Conservation (phyloP, 1,284 basidiomycete species). For the Taiwanofungus camphoratus region DNA sequence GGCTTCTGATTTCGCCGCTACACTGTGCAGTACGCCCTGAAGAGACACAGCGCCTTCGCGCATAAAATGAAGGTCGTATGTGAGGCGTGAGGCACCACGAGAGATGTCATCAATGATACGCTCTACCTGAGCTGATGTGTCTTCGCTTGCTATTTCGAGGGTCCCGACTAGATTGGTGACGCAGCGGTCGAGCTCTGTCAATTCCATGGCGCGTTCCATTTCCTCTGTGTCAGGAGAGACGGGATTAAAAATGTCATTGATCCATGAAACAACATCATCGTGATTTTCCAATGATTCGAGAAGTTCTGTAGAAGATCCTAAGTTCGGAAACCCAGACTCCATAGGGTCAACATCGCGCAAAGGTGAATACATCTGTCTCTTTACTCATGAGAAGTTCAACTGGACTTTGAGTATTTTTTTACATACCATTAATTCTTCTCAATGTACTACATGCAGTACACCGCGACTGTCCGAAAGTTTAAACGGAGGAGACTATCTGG, state of each 20-base stretch:
- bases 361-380: too few relatives aligned
- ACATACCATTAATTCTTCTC: too few relatives aligned
- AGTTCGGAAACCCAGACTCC: too few relatives aligned
- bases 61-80: constrained; percentile 94
- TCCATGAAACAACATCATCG: constrained; percentile 57
- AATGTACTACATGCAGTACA: too few relatives aligned
- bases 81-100: constrained; percentile 79
- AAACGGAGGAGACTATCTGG: too few relatives aligned
- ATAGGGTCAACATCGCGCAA: too few relatives aligned
- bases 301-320: too few relatives aligned
- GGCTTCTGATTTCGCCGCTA: constrained; percentile 46
- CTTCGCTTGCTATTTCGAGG: constrained; percentile 80
- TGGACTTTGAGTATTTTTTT: too few relatives aligned
- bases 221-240: constrained; percentile 15
- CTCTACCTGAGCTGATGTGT: constrained; percentile 81
- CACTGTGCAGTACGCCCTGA: constrained; percentile 53
- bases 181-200: constrained; percentile 68
- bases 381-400: too few relatives aligned
- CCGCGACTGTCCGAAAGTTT: too few relatives aligned
- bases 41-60: constrained; percentile 81
- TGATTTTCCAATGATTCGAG: constrained; percentile 30
- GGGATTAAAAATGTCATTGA: constrained; percentile 50
- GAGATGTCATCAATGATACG: constrained; percentile 87
- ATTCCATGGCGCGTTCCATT: constrained; percentile 26
- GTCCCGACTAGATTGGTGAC: constrained; percentile 69